Conservation (phyloP, 2,329 filamentous ascomycete genomes). For the Emmonsiellopsis sp. region DNA sequence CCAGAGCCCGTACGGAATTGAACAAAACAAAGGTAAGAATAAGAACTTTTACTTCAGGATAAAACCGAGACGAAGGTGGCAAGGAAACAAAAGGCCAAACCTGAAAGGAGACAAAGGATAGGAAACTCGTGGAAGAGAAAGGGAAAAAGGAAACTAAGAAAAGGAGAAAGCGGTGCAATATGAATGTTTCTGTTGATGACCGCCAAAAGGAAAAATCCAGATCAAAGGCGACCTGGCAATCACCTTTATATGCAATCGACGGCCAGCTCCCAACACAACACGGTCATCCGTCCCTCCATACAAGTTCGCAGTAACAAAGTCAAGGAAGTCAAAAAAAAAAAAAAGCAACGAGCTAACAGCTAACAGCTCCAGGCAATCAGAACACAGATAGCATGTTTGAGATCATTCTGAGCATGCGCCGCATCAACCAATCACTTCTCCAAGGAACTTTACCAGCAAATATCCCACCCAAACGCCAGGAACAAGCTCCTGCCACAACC, state of each 20-base stretch:
- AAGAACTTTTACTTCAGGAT: not conserved
- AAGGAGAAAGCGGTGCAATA: slow-evolving; percentile 2
- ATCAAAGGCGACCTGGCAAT: not conserved
- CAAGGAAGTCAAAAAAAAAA: too few relatives aligned
- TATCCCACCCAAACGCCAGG: not conserved
- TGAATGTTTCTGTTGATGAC: slow-evolving; percentile 5
- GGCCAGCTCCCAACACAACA: too few relatives aligned
- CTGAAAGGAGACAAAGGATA: slow-evolving; percentile 2
- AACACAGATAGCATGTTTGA: slow-evolving; percentile 6
- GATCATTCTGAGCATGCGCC: slow-evolving; percentile 6
- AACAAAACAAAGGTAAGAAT: not conserved
- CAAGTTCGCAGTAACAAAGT: too few relatives aligned
- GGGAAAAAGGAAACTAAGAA: slow-evolving; percentile 5
- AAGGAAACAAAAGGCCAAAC: not conserved
- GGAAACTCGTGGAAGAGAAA: slow-evolving; percentile 8
- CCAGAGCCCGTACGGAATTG: not conserved
- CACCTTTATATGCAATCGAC: too few relatives aligned
- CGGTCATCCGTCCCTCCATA: too few relatives aligned
- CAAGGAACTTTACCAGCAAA: not conserved
- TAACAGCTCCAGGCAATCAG: not conserved
- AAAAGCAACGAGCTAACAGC: not conserved
- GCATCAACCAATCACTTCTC: slow-evolving; percentile 4
- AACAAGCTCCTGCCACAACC: not conserved
- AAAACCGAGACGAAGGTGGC: not conserved
- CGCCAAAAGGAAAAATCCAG: slow-evolving; percentile 4